These are phyloP conservation scores for Spencermartinsiella europaea DNA, from an alignment of 805 yeast genomes.

Conservation along the genomic window DNA sequence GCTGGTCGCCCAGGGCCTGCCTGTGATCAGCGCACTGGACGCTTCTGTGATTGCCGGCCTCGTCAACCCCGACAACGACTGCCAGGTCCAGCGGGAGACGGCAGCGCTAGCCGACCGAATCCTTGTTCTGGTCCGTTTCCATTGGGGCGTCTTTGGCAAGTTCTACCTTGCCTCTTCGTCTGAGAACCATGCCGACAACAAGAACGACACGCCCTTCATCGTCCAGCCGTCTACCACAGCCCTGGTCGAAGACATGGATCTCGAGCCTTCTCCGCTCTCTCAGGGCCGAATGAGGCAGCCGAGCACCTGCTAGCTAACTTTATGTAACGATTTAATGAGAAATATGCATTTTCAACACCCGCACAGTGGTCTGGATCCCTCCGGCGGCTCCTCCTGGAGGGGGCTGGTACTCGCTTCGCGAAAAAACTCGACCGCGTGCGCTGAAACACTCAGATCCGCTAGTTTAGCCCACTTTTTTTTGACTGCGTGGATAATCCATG, in stretches of 20 bases:
- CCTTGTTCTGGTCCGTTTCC: slow-evolving; percentile 65
- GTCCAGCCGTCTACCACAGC: slow-evolving; percentile 1
- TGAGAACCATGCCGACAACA: background rate
- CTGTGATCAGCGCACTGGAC: slow-evolving; percentile 16
- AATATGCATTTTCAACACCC: no score
- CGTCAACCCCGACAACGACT: slow-evolving; percentile 18
- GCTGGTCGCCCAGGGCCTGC: slow-evolving; percentile 11
- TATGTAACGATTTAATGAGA: no score
- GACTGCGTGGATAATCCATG: no score
- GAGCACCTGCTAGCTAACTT: slow-evolving; percentile 4
- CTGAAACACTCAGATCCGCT: no score
- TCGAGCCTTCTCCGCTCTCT: background rate
- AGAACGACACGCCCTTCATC: background rate
- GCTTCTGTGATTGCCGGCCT: slow-evolving; percentile 9
- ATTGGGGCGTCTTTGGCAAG: slow-evolving; percentile 76
- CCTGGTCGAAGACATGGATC: background rate
- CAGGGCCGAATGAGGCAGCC: slow-evolving; percentile 6
- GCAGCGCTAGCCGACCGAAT: slow-evolving; percentile 54
- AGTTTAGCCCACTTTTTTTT: no score
- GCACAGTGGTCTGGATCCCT: no score
- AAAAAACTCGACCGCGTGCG: no score
- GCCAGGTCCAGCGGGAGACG: slow-evolving; percentile 38
- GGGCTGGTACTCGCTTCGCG: no score
- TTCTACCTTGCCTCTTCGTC: slow-evolving; percentile 43
- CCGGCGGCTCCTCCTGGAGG: no score